phyloP scores from a whole-genome alignment of 164 flowering plant species.

The Pachysandra terminalis region DNA sequence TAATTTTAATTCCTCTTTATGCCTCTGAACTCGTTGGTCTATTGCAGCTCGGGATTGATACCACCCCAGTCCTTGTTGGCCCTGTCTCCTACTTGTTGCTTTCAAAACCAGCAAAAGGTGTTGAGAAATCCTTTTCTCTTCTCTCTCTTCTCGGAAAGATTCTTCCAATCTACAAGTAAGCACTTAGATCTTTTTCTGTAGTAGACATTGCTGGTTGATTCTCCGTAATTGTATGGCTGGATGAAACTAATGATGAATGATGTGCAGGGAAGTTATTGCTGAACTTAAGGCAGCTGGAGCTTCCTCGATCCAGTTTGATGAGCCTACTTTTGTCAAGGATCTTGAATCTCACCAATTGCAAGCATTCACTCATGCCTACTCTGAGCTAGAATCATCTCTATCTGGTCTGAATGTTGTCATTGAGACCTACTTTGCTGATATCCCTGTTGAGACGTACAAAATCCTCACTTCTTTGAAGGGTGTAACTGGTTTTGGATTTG shows the following conservation, averaged over 20 bases:
- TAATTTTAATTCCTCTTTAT: too few relatives aligned
- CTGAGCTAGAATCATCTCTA: too few relatives aligned
- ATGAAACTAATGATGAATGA: neutral
- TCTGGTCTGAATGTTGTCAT: constrained; percentile 56
- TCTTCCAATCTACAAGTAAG: constrained; percentile 73
- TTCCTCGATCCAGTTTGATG: constrained; percentile 72
- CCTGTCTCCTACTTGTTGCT: too few relatives aligned
- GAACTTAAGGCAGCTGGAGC: constrained; percentile 78
- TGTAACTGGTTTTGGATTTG: constrained; percentile 59
- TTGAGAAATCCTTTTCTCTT: too few relatives aligned
- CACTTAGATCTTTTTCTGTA: neutral
- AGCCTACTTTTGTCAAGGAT: too few relatives aligned
- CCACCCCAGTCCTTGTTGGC: too few relatives aligned
- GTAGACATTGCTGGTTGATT: neutral
- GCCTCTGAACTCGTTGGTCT: too few relatives aligned
- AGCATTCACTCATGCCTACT: too few relatives aligned
- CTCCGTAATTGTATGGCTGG: neutral
- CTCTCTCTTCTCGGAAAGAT: too few relatives aligned
- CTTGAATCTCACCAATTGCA: too few relatives aligned
- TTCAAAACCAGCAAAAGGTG: too few relatives aligned
- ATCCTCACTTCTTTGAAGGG: constrained; percentile 60
- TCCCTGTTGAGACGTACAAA: constrained; percentile 53
- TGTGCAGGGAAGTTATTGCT: constrained; percentile 61
- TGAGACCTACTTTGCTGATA: constrained; percentile 65
- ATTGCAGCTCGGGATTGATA: constrained; percentile 67